Evolutionary conservation across 768 basidiomycete species (phyloP).

Genomic region (Tulasnella sp.): DNA sequence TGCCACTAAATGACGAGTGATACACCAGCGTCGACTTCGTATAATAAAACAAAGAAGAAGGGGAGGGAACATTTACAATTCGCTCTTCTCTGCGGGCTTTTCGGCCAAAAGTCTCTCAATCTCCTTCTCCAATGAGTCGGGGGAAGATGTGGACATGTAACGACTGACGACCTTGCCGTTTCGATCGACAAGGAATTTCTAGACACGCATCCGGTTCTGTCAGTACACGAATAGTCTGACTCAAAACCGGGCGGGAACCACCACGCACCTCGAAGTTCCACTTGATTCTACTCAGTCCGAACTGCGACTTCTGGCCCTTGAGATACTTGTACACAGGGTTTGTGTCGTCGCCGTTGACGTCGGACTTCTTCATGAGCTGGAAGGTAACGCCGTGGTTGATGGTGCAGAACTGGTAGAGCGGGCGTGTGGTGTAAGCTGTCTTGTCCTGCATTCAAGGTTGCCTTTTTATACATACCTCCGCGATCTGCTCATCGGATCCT

Average conservation of each 20-base stretch:
- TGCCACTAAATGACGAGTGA: neutral
- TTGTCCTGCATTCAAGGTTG: constrained; percentile 16
- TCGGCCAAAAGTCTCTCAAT: constrained; percentile 55
- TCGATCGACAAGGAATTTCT: constrained; percentile 16
- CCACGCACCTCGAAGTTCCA: constrained; percentile 81
- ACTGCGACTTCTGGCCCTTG: constrained; percentile 71
- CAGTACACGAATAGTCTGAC: neutral
- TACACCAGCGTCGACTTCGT: neutral
- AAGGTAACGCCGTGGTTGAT: constrained; percentile 86
- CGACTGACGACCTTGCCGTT: constrained; percentile 46
- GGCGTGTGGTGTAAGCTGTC: neutral
- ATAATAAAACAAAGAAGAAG: neutral
- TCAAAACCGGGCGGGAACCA: neutral
- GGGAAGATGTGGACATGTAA: constrained; percentile 71
- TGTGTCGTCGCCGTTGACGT: constrained; percentile 83
- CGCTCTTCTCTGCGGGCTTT: neutral
- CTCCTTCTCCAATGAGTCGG: constrained; percentile 55
- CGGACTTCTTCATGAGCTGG: constrained; percentile 87
- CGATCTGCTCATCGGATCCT: constrained; percentile 69
- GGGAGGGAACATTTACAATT: neutral
- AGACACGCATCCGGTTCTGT: neutral
- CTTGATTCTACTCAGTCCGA: constrained; percentile 73
- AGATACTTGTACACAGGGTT: constrained; percentile 78
- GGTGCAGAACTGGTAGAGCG: constrained; percentile 55
- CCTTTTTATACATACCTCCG: constrained; percentile 35